Percentiles rank a stretch among this genome's conserved stretches.
These are phyloP conservation scores for Heteromeles arbutifolia DNA, from an alignment of 306 rosid species.

Conservation along the genomic window DNA sequence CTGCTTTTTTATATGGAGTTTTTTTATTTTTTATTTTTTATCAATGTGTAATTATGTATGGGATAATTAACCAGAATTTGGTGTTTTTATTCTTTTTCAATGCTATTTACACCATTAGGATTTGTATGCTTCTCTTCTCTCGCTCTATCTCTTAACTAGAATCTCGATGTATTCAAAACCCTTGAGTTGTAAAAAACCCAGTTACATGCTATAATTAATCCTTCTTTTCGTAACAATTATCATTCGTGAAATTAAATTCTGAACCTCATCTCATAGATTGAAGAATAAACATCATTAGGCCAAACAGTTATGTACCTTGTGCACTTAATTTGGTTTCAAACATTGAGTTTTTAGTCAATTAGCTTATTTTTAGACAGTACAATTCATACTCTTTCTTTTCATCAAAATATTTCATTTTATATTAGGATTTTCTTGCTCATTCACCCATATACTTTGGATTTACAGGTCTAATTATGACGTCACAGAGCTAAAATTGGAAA, in stretches of 20 bases:
- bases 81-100: neutral
- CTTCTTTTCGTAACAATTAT: neutral
- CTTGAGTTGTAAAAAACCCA: neutral
- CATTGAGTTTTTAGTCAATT: neutral
- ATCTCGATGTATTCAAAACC: neutral
- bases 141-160: neutral
- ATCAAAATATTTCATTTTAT: neutral
- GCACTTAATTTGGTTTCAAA: neutral
- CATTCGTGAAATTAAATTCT: neutral
- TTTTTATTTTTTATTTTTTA: neutral
- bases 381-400: no score
- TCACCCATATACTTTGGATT: neutral
- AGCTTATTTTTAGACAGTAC: neutral
- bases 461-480: constrained; percentile 42
- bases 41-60: neutral
- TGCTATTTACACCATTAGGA: neutral
- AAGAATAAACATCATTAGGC: no score
- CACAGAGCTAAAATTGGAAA: constrained; percentile 52
- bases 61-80: neutral
- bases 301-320: neutral
- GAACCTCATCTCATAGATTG: neutral
- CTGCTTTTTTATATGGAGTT: neutral
- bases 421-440: neutral
- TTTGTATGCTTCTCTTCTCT: neutral
- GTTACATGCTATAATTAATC: neutral